Percentiles rank a stretch among this genome's conserved stretches.
These are phyloP conservation scores for Entelexis sorbosivorans DNA, from an alignment of 1,139 yeast genomes.

Conservation along the genomic window DNA sequence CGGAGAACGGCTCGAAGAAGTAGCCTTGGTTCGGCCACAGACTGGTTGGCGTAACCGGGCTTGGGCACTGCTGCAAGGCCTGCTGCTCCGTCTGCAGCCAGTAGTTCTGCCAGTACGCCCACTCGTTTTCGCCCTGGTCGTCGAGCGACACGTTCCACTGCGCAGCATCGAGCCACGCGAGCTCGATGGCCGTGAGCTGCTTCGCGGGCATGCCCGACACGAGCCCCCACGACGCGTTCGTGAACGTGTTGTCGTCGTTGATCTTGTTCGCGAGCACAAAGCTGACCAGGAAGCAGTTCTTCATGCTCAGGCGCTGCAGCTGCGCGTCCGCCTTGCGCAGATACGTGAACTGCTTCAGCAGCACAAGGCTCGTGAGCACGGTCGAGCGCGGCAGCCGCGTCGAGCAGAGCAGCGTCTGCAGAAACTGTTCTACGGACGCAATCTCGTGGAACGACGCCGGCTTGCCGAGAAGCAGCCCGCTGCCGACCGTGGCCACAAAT, in stretches of 20 bases:
- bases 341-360: constrained; percentile 37
- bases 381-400: constrained; percentile 81
- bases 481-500: constrained; percentile 15
- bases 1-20: constrained; percentile 11
- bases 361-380: constrained; percentile 65
- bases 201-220: constrained; percentile 70
- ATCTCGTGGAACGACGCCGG: constrained; percentile 3
- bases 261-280: constrained; percentile 83
- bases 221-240: constrained; percentile 89
- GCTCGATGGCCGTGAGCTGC: constrained; percentile 56
- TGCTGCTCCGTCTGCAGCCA: constrained; percentile 23
- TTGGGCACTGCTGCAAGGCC: not conserved
- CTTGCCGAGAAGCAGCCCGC: constrained; percentile 8
- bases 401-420: constrained; percentile 61
- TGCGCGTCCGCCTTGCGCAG: constrained; percentile 17
- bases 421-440: constrained; percentile 7
- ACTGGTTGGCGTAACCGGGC: constrained; percentile 9
- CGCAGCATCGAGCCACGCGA: constrained; percentile 49
- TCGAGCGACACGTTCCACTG: constrained; percentile 15
- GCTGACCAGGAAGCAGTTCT: constrained; percentile 5
- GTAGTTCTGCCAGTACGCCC: constrained; percentile 34
- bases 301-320: constrained; percentile 20
- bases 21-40: constrained; percentile 11
- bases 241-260: constrained; percentile 92
- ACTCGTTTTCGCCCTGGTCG: constrained; percentile 25